Percentiles rank a stretch among this genome's conserved stretches.
These are phyloP conservation scores for Asterochloris erici DNA, from an alignment of 139 green algal species.

Conservation along the genomic window DNA sequence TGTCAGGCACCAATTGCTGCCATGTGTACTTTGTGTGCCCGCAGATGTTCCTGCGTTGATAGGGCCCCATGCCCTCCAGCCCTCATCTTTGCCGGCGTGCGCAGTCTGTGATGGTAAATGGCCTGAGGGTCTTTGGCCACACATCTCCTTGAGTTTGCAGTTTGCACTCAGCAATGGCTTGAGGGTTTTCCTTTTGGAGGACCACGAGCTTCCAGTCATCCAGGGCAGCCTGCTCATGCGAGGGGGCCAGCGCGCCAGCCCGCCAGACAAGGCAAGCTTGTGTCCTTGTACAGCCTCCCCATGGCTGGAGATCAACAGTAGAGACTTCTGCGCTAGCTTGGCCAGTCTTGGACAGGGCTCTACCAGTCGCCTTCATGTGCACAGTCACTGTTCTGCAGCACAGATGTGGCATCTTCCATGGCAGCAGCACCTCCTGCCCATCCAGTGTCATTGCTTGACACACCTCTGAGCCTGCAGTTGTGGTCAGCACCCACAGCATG, in stretches of 20 bases:
- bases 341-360: background rate
- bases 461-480: too few species aligned
- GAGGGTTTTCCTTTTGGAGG: slow-evolving; percentile 63
- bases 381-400: background rate
- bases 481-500: too few species aligned
- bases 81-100: background rate
- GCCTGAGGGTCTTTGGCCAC: background rate
- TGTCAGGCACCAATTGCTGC: background rate
- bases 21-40: background rate
- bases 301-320: background rate
- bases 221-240: slow-evolving; percentile 59
- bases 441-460: too few species aligned
- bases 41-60: background rate
- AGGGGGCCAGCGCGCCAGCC: slow-evolving; percentile 55
- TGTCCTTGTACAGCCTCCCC: background rate
- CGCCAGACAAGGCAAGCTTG: slow-evolving; percentile 49
- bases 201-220: slow-evolving; percentile 69
- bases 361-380: background rate
- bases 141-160: slow-evolving; percentile 1
- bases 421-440: too few species aligned
- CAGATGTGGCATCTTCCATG: too few species aligned
- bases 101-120: background rate
- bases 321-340: background rate
- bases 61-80: background rate
- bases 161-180: slow-evolving; percentile 60